Evolutionary conservation across 345 rosid species (phyloP).

Genomic region (Salix exigua): DNA sequence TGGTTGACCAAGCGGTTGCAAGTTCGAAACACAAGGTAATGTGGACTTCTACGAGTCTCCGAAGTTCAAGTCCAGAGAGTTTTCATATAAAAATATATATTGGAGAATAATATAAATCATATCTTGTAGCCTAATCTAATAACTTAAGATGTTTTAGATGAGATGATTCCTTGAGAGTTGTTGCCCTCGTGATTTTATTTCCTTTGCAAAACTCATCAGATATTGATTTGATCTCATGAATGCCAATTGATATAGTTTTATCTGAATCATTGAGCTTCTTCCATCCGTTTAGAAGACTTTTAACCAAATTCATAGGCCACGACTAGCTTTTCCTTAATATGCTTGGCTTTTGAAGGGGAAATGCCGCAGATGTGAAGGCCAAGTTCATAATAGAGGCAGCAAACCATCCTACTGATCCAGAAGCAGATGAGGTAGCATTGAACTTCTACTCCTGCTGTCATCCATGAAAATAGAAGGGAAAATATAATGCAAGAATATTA

Average conservation of each 20-base stretch:
- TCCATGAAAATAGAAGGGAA: background rate
- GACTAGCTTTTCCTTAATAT: background rate
- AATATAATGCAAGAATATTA: background rate
- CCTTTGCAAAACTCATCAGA: background rate
- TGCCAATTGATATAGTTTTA: too few relatives aligned
- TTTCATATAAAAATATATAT: too few relatives aligned
- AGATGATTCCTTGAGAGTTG: background rate
- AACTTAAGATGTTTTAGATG: too few relatives aligned
- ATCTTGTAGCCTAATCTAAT: too few relatives aligned
- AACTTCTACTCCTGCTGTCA: background rate
- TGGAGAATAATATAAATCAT: too few relatives aligned
- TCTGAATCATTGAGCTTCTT: background rate
- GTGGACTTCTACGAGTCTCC: too few relatives aligned
- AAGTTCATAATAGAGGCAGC: slow-evolving; percentile 96
- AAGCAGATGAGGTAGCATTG: slow-evolving; percentile 81
- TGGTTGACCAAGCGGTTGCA: too few relatives aligned
- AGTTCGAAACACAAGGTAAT: too few relatives aligned
- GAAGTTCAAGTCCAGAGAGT: too few relatives aligned
- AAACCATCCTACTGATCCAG: slow-evolving; percentile 97
- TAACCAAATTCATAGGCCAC: background rate
- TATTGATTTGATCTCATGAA: background rate
- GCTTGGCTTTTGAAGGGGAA: slow-evolving; percentile 52
- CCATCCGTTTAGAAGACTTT: background rate
- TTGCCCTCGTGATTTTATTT: background rate
- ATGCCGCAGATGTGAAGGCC: slow-evolving; percentile 87